Evolutionary conservation across 2,329 filamentous ascomycete genomes (phyloP), one percentile per base, ranked within the genome.

Genomic region (Chaetomiaceae sp.): DNA sequence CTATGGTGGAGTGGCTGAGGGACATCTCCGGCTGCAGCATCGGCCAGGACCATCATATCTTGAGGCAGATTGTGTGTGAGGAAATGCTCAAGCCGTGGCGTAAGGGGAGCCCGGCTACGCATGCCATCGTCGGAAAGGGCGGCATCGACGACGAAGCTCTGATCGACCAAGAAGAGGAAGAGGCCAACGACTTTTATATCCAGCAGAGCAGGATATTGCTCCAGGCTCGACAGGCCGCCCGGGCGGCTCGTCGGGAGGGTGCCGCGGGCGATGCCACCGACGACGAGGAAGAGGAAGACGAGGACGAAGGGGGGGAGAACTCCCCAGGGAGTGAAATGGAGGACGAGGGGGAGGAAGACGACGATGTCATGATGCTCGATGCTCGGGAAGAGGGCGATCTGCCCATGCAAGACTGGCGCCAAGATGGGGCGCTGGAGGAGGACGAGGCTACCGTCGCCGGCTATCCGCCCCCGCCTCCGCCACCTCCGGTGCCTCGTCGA

Each of bases 1-100:
- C 90, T 14, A 92, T 99, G 55, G 86, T 99, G 48, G 91, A 96
- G 62, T 99, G 95, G 95, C 78, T 99, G 17, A 80, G 85, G 46
- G 95, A 99, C 67, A 95, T 99, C 62, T 82, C 90, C 7, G 90
- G 90, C 25, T 96, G 91, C 68, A 86, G 83, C 47, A 87, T 96
- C 41, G 89, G 89, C 1, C 75, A 82, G 27, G 89, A 99, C 63
- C 81, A 83, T 55, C 77, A 87, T 53, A 82, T 97, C 16, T 73
- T 99, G 38, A 81, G 90, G 33, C 84, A 82, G 45, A 83, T 86
- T 6, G 82, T 99, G 34, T 99, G 93, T 63, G 89, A 97, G 66
- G 89, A 99, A 67, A 79, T 97, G 62, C 81, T 99, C 54, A 86
- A 85, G 59, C 81, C 87, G 1, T 99, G 93, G 93, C 81, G 84